phyloP scores from a whole-genome alignment of 2,329 filamentous ascomycete species.

The Stenocarpella maydis region DNA sequence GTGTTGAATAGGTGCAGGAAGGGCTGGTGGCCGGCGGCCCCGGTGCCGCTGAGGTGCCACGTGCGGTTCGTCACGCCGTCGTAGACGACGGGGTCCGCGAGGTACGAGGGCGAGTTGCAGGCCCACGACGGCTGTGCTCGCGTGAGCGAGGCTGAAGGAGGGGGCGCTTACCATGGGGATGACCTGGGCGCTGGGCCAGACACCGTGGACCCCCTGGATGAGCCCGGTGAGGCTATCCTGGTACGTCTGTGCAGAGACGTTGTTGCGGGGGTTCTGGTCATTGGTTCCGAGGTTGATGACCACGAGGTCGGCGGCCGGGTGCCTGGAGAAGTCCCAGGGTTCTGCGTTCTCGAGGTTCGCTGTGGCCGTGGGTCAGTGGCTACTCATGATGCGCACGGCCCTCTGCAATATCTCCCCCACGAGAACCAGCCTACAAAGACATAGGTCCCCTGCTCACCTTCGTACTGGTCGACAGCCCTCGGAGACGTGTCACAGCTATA shows the following conservation, averaged over 20 bases:
- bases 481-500: constrained; percentile 62
- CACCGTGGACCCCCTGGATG: constrained; percentile 56
- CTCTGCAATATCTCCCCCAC: not conserved
- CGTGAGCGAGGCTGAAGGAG: too few relatives aligned
- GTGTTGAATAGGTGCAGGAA: constrained; percentile 71
- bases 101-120: constrained; percentile 57
- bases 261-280: constrained; percentile 46
- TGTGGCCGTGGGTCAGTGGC: not conserved
- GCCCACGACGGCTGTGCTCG: too few relatives aligned
- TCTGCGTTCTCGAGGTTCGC: constrained; percentile 48
- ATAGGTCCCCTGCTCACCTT: constrained; percentile 44
- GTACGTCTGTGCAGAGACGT: constrained; percentile 49
- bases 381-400: not conserved
- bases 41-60: constrained; percentile 42
- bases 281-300: constrained; percentile 58
- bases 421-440: too few relatives aligned
- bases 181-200: constrained; percentile 55
- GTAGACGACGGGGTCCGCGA: constrained; percentile 50
- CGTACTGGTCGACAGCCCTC: constrained; percentile 54
- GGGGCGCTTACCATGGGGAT: constrained; percentile 50
- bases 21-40: constrained; percentile 42
- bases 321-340: constrained; percentile 53
- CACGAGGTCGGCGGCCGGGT: constrained; percentile 53
- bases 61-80: constrained; percentile 50
- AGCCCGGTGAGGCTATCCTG: constrained; percentile 53